Percentiles rank a stretch among this genome's conserved stretches.
These are phyloP conservation scores for Fusarium cyanostomum DNA, from an alignment of 2,329 filamentous ascomycete genomes.

Conservation along the genomic window DNA sequence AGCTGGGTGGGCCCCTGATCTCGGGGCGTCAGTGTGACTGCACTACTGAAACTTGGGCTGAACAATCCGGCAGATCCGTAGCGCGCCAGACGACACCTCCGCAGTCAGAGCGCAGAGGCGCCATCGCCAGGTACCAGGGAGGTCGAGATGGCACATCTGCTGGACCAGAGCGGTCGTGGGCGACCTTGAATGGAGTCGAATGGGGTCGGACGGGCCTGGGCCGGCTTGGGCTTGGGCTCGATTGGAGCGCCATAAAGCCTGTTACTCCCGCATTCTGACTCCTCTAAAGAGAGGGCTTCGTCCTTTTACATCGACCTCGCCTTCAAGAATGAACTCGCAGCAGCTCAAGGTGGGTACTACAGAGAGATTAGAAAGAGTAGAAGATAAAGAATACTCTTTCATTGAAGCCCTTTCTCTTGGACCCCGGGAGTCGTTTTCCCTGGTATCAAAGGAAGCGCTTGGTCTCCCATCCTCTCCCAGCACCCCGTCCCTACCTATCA, in stretches of 20 bases:
- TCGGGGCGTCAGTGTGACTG: constrained; percentile 19
- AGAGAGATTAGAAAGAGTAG: constrained; percentile 30
- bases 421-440: constrained; percentile 40
- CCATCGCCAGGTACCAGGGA: not conserved
- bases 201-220: constrained; percentile 1
- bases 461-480: constrained; percentile 33
- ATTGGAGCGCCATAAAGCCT: constrained; percentile 40
- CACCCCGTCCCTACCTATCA: constrained; percentile 7
- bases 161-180: not conserved
- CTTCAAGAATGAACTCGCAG: constrained; percentile 37
- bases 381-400: constrained; percentile 46
- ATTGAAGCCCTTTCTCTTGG: constrained; percentile 45
- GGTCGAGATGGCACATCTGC: constrained; percentile 2
- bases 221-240: constrained; percentile 14
- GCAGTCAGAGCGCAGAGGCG: constrained; percentile 22
- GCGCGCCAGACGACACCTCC: constrained; percentile 26
- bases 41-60: constrained; percentile 19
- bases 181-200: not conserved
- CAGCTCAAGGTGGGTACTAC: constrained; percentile 32
- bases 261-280: constrained; percentile 29
- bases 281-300: constrained; percentile 29
- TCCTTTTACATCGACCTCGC: constrained; percentile 17
- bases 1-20: constrained; percentile 25
- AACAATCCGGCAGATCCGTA: constrained; percentile 39
- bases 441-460: constrained; percentile 43